Evolutionary conservation across 345 rosid species (phyloP).

Genomic region (Gossypium sturtianum): DNA sequence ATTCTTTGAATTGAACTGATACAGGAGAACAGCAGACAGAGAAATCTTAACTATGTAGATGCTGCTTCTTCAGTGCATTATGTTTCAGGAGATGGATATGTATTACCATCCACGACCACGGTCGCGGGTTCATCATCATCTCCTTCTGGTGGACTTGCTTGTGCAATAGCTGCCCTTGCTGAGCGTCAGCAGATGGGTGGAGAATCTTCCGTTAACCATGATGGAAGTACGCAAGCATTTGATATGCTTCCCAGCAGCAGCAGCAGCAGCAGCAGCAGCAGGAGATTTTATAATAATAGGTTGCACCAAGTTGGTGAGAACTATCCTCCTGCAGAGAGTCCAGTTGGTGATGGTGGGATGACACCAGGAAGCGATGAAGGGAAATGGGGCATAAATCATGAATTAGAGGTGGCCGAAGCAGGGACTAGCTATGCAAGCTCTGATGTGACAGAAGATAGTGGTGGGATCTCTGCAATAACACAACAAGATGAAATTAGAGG

Average conservation of each 20-base stretch:
- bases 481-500: constrained; percentile 33
- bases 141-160: constrained; percentile 83
- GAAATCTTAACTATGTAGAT: constrained; percentile 30
- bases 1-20: constrained; percentile 10
- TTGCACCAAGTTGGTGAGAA: constrained; percentile 36
- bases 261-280: constrained; percentile 30
- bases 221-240: constrained; percentile 34
- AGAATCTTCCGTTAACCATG: constrained; percentile 44
- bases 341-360: constrained; percentile 28
- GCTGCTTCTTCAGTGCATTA: constrained; percentile 45
- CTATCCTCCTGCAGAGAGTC: constrained; percentile 33
- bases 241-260: constrained; percentile 42
- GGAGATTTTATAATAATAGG: constrained; percentile 44
- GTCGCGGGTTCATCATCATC: constrained; percentile 38
- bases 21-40: constrained; percentile 66
- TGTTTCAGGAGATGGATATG: constrained; percentile 35
- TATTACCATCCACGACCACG: constrained; percentile 35
- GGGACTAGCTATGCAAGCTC: constrained; percentile 70
- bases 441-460: constrained; percentile 42
- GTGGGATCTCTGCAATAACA: constrained; percentile 35
- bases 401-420: constrained; percentile 59
- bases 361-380: constrained; percentile 30
- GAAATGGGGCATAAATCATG: constrained; percentile 50
- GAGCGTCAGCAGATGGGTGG: constrained; percentile 79
- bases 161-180: constrained; percentile 89